Evolutionary conservation across 345 rosid species (phyloP), one percentile per base, ranked within the genome.

Genomic region (Moricandia moricandioides): DNA sequence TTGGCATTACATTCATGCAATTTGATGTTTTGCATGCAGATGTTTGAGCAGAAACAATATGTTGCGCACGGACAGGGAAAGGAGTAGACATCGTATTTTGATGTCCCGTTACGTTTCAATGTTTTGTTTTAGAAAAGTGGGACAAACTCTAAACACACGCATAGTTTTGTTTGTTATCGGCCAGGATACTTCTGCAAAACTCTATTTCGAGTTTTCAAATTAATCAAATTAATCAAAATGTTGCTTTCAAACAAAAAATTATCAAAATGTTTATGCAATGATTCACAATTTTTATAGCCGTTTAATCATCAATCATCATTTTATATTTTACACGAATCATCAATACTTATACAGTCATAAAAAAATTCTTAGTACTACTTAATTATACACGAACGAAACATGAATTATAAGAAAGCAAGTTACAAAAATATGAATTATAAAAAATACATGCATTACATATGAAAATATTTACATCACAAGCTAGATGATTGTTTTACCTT

Each of bases 1-100:
- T 74, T 74, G 31, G 72, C 66, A 58, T 72, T 63, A 35, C 71
- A 43, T 6, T 57, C 34, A 65, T 43, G 71, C 56, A 65, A 16
- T 65, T 18, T 21, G 11, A 30, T 65, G 55, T 35, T 35, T 54
- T n/a, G n/a, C n/a, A n/a, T n/a, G 57, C 39, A 64, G 31, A 62
- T 72, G 55, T 35, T 35, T 54, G 55, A 52, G 43, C 70, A 52
- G 52, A 35, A n/a, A 17, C 57, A 63, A 26, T 52, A 35, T 63
- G 64, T 72, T 39, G 17, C 61, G 27, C 33, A 56, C 10, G 24
- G 30, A 26, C 9, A 8, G 10, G 24, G 17, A 49, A 35, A 13
- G 4, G 9, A 51, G 12, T n/a, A 11, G 49, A 24, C 69, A 63
- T 52, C 27, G 8, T 6, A 2, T 71, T 62, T 71, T 71, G 68